Evolutionary conservation across 176 grass and related monocot species (phyloP), one percentile per base, ranked within the genome.

Genomic region (Carex parvula): DNA sequence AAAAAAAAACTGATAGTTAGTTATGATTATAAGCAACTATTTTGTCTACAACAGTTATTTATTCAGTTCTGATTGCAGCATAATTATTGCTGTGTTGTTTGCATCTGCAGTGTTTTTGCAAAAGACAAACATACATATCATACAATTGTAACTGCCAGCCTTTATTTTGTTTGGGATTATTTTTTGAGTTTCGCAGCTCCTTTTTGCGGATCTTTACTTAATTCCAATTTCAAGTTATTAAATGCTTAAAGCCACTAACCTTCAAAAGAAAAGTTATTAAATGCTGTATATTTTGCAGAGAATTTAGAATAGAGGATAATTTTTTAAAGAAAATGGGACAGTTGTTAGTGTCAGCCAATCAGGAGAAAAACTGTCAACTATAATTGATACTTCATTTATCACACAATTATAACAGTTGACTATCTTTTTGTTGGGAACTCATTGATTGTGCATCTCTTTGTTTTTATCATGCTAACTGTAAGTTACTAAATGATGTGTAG

Each of bases 361-460:
- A 50, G 9, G 42, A 6, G 17, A 70, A 67, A 30, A 52, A 20
- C 48, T 73, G n/a, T 74, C 11, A 53, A 74, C 44, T 42, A 50
- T 74, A 53, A 74, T 52, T 52, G 41, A 53, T 52, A 74, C 70
- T 52, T 74, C 20, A 22, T 74, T 74, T 52, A 71, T 46, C 18
- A 46, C 35, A 44, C 13, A 16, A 16, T 53, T 53, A 21, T 71
- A 71, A 71, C 17, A 44, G 68, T 8, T 8, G 4, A 75, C 11
- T 53, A 4, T 53, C 24, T 74, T 75, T 75, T 14, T 67, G 29
- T 35, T 67, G 2, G 2, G 22, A 52, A 30, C 29, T 55, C 32
- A 17, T 30, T 77, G 26, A 55, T 32, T 57, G 26, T 8, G 15
- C 52, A 56, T 12, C 24, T 11, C 50, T 78, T 78, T 32, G 52